Base-by-base conservation (phyloP, 2,329 filamentous ascomycete genomes). In the Cladorrhinum sp. region DNA sequence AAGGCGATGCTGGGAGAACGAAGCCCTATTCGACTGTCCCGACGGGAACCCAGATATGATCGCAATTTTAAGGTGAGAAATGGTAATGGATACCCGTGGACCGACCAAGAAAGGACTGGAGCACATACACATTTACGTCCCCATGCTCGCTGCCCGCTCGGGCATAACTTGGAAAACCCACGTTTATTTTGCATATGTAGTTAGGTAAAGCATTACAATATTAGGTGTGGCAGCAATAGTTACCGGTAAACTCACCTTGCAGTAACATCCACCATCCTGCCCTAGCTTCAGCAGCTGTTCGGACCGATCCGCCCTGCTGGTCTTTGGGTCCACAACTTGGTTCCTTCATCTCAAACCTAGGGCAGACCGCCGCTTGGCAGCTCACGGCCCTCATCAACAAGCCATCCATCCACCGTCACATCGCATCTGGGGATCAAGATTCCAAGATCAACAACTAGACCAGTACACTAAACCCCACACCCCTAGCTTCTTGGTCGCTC, bases 401-500 rank as follows among this genome's bases (percentile, higher is more conserved):
- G 6, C 12, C 23, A 27, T 16, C 16, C n/a, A n/a, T n/a, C 51
- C 51, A 53, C 38, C 27, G n/a, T 52, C 25, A 16, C 27, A 45
- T 45, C 41, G 20, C 41, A 45, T 45, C 41, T 45, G 41, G 41
- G 41, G 41, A 45, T 50, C 22, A 50, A 50, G 45, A 36, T 48
- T 51, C 50, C 45, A 51, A 58, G 27, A 57, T 57, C 55, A 57
- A 18, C 55, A 24, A 38, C 18, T 18, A 22, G 16, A 36, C 57
- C 16, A 51, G 25, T 29, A 29, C 25, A 10, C 25, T 29, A 29
- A 29, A 29, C 25, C 25, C 58, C 45, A 54, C 58, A 41, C 55
- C 59, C 58, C 50, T 50, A 29, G 38, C 24, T 22, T 58, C 45
- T 55, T 25, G 55, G 57, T 38, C 41, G 50, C 41, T 50, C 58